Percentiles rank a stretch among this genome's conserved stretches.
Conservation (phyloP, 371 early-diverging fungal genomes). For the Chytridiales sp. region DNA sequence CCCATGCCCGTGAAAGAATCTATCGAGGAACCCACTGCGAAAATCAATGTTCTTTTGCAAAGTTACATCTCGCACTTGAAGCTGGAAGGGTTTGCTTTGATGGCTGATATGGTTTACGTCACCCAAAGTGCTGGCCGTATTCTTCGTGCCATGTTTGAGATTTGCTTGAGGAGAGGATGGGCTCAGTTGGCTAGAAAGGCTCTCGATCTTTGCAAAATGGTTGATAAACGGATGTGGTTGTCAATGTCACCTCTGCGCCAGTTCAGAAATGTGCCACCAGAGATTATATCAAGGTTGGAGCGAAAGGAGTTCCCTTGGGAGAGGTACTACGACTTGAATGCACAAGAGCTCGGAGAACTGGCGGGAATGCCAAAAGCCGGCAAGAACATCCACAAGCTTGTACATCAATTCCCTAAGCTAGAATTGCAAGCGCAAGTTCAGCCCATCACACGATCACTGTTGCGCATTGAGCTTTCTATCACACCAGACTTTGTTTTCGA, state of each 20-base stretch:
- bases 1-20: slow-evolving; percentile 92
- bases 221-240: slow-evolving; percentile 88
- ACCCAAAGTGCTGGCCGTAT: slow-evolving; percentile 94
- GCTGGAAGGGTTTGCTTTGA: slow-evolving; percentile 91
- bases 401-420: slow-evolving; percentile 91
- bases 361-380: slow-evolving; percentile 86
- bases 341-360: slow-evolving; percentile 91
- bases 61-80: slow-evolving; percentile 89
- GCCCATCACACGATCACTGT: slow-evolving; percentile 87
- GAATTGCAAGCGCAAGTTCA: slow-evolving; percentile 86
- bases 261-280: slow-evolving; percentile 77
- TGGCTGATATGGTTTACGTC: slow-evolving; percentile 94
- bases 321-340: slow-evolving; percentile 84
- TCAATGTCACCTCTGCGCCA: slow-evolving; percentile 94
- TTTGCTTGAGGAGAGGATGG: slow-evolving; percentile 94
- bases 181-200: slow-evolving; percentile 81
- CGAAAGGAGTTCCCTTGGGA: slow-evolving; percentile 93
- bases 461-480: slow-evolving; percentile 85
- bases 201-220: slow-evolving; percentile 90
- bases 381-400: slow-evolving; percentile 76
- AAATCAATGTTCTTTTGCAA: slow-evolving; percentile 94
- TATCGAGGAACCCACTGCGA: slow-evolving; percentile 87
- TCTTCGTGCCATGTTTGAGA: slow-evolving; percentile 94
- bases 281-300: slow-evolving; percentile 84
- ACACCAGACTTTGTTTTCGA: slow-evolving; percentile 94